Evolutionary conservation across 2,329 filamentous ascomycete genomes (phyloP).

Genomic region (Coniochaeta sp.): DNA sequence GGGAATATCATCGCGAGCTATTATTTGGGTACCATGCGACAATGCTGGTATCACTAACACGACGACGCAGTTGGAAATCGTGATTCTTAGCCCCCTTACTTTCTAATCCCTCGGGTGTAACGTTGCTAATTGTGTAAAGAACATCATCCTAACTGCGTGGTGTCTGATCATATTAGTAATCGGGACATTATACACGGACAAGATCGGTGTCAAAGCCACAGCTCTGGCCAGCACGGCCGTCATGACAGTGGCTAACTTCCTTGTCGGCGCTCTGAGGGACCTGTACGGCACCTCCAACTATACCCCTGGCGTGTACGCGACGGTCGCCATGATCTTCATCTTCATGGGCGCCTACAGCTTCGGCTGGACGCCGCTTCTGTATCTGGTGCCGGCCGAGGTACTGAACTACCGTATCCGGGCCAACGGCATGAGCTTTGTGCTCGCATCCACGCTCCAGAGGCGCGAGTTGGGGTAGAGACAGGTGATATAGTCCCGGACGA

Average conservation of each 20-base stretch:
- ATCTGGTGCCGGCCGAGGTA: constrained; percentile 4
- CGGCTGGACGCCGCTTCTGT: constrained; percentile 3
- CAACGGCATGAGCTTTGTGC: constrained; percentile 25
- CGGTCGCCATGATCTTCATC: constrained; percentile 4
- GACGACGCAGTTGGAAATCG: constrained; percentile 27
- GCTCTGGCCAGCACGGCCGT: not conserved
- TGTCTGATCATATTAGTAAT: not conserved
- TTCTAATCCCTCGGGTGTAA: too few species aligned
- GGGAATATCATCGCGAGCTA: constrained; percentile 33
- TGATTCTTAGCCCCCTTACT: constrained; percentile 7
- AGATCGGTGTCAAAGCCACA: not conserved
- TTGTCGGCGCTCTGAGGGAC: constrained; percentile 32
- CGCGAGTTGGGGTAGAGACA: too few species aligned
- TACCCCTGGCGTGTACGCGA: constrained; percentile 5
- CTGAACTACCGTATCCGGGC: constrained; percentile 9
- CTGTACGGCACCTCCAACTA: constrained; percentile 4
- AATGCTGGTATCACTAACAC: constrained; percentile 31
- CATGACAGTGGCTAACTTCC: constrained; percentile 25
- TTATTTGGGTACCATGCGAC: constrained; percentile 26
- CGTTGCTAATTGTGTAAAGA: not conserved
- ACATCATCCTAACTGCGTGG: constrained; percentile 1
- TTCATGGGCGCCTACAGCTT: constrained; percentile 4
- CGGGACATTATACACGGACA: constrained; percentile 1
- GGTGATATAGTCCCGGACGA: too few species aligned
- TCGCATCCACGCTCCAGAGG: too few species aligned